phyloP scores from a whole-genome alignment of 106 monocot genomes.

The Dendrobium catenatum region DNA sequence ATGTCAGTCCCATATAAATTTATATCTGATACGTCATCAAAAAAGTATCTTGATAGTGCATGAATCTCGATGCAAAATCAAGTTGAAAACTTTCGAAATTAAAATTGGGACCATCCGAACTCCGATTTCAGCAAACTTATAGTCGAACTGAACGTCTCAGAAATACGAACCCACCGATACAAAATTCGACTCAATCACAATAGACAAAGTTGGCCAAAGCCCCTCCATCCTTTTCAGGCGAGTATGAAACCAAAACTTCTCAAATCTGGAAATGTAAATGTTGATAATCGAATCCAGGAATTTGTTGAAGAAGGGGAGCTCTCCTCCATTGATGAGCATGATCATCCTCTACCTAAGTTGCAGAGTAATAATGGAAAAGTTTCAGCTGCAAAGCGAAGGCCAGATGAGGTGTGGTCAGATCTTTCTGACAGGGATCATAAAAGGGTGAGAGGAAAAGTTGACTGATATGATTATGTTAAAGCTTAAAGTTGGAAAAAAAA shows the following conservation, averaged over 20 bases:
- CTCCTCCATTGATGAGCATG: slow-evolving; percentile 27
- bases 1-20: no score
- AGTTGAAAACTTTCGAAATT: no score
- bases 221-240: slow-evolving; percentile 8
- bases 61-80: no score
- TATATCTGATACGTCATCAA: no score
- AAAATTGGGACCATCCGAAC: no score
- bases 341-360: slow-evolving; percentile 11
- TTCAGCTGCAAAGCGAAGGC: neutral
- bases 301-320: slow-evolving; percentile 67
- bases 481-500: no score
- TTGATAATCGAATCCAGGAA: slow-evolving; percentile 2
- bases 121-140: no score
- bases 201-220: slow-evolving; percentile 27
- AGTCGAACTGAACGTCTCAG: no score
- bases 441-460: neutral
- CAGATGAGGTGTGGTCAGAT: neutral
- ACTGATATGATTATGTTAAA: no score
- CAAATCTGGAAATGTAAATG: slow-evolving; percentile 9
- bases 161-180: no score
- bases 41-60: no score
- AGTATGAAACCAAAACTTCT: slow-evolving; percentile 10
- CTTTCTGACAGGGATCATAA: neutral
- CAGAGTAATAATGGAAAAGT: slow-evolving; percentile 13
- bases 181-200: no score